Conservation (phyloP, 306 rosid species). For the Cyamopsis tetragonoloba region DNA sequence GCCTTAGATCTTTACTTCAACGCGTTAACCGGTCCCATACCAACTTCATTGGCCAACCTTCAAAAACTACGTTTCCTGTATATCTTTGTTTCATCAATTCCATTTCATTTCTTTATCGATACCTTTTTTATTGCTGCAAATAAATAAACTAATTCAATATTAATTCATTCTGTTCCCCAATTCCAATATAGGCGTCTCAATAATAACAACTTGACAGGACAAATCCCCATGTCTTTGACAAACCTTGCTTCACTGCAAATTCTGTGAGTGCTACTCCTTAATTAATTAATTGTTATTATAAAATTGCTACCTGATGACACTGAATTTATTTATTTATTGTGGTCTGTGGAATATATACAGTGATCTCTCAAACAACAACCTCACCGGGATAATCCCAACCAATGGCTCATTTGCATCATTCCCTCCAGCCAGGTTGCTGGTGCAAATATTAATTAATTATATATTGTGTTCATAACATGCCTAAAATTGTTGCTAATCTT, state of each 20-base stretch:
- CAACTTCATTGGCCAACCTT: constrained; percentile 52
- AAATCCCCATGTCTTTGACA: constrained; percentile 62
- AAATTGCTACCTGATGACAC: constrained; percentile 22
- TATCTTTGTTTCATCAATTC: constrained; percentile 18
- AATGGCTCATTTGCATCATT: constrained; percentile 81
- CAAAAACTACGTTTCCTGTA: constrained; percentile 73
- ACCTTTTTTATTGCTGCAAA: constrained; percentile 14
- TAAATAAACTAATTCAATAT: too few species aligned
- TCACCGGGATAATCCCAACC: constrained; percentile 59
- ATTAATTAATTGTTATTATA: constrained; percentile 7
- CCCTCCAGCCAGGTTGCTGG: constrained; percentile 91
- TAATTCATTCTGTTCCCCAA: constrained; percentile 37
- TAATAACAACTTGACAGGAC: constrained; percentile 73
- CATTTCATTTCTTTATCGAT: constrained; percentile 10
- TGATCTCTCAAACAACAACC: constrained; percentile 74
- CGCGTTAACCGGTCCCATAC: constrained; percentile 48
- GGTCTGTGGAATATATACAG: constrained; percentile 54
- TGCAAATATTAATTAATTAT: background rate
- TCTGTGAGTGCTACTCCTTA: constrained; percentile 62
- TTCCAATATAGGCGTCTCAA: constrained; percentile 84
- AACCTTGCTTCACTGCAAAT: constrained; percentile 59
- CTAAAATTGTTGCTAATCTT: constrained; percentile 21
- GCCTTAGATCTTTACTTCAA: constrained; percentile 93
- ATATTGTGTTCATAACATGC: too few species aligned
- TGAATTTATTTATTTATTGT: too few species aligned